Evolutionary conservation across 164 flowering plant species (phyloP).

Genomic region (Chimonanthus praecox): DNA sequence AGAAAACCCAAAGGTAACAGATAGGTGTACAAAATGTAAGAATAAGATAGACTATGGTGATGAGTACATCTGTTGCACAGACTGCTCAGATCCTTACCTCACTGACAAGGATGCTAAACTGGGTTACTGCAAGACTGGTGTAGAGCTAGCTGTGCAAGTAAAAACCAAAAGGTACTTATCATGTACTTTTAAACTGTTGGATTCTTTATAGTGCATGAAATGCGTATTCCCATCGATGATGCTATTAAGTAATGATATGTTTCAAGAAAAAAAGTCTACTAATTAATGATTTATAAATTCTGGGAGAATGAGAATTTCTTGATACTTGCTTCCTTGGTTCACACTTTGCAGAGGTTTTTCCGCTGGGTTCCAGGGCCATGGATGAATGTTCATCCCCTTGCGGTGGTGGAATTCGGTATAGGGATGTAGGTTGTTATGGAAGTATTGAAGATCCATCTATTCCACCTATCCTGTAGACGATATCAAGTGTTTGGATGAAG

Average conservation of each 20-base stretch:
- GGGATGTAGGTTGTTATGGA: conserved; percentile 34
- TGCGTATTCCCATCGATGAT: not conserved
- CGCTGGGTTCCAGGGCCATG: conserved; percentile 33
- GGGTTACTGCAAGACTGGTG: conserved; percentile 32
- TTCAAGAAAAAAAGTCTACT: no score
- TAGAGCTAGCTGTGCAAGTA: conserved; percentile 30
- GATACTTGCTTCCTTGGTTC: conserved; percentile 2
- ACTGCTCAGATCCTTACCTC: conserved; percentile 30
- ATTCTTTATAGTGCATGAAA: no score
- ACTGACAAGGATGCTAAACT: conserved; percentile 23
- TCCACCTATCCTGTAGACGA: conserved; percentile 33
- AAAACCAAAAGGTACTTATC: conserved; percentile 26
- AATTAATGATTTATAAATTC: no score
- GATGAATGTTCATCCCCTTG: conserved; percentile 36
- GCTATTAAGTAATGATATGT: not conserved
- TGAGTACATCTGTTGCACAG: conserved; percentile 31
- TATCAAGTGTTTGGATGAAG: conserved; percentile 17
- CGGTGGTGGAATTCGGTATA: conserved; percentile 29
- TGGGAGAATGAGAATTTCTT: not conserved
- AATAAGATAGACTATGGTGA: conserved; percentile 32
- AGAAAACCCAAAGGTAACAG: conserved; percentile 30
- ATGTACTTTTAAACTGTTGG: not conserved
- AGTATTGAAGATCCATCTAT: conserved; percentile 20
- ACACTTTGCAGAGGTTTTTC: conserved; percentile 22
- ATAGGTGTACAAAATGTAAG: conserved; percentile 28